A percentile compares a stretch with the other conserved stretches of the same genome.
These are phyloP conservation scores for Brassica carinata DNA, from an alignment of 345 rosid genomes.

Conservation along the genomic window DNA sequence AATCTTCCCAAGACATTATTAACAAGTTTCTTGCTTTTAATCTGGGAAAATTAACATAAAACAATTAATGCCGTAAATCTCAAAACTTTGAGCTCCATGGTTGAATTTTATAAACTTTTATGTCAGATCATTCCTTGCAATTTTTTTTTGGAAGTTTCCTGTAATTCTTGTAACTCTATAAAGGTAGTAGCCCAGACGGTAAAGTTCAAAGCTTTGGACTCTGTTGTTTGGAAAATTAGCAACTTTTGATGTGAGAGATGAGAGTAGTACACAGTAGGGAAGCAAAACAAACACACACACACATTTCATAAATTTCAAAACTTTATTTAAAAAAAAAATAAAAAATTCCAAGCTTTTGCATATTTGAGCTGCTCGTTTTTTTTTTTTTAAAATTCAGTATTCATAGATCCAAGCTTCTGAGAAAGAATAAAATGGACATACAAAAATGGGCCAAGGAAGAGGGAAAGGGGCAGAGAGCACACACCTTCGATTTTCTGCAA, in stretches of 20 bases:
- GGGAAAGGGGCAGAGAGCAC: not conserved
- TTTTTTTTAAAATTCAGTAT: not conserved
- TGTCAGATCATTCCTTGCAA: not conserved
- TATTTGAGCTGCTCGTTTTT: not conserved
- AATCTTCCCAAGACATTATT: not conserved
- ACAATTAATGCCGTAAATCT: not conserved
- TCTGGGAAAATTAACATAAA: not conserved
- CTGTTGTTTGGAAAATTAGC: not conserved
- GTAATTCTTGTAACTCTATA: not conserved
- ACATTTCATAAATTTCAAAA: slow-evolving; percentile 17
- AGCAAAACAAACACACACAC: not conserved
- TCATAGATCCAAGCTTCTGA: slow-evolving; percentile 1
- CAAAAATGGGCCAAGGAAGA: not conserved
- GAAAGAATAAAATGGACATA: not conserved
- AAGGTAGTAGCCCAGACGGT: not conserved
- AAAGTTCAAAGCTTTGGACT: slow-evolving; percentile 9
- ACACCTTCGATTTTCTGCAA: slow-evolving; percentile 83
- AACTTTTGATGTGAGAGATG: not conserved
- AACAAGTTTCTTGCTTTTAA: not conserved
- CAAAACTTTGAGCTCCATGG: not conserved
- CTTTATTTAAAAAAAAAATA: not conserved
- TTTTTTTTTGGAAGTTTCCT: not conserved
- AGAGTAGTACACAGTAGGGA: not conserved
- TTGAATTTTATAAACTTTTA: slow-evolving; percentile 5
- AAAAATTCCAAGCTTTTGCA: not conserved